Evolutionary conservation across 768 basidiomycete genomes (phyloP).

Genomic region (Phylloporus sp.): DNA sequence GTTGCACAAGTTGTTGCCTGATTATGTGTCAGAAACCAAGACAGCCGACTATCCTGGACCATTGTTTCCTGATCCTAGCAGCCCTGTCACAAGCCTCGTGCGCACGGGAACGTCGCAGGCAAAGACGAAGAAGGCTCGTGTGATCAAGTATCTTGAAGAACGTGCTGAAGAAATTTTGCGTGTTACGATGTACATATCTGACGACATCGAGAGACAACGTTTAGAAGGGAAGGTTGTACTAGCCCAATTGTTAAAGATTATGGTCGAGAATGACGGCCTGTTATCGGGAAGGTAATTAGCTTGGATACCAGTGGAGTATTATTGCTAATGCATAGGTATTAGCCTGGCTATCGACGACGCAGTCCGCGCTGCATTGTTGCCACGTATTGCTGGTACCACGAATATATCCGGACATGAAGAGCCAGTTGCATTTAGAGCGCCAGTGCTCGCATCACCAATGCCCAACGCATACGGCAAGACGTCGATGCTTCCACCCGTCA

Average conservation of each 20-base stretch:
- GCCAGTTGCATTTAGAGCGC: slow-evolving; percentile 15
- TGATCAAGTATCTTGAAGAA: slow-evolving; percentile 71
- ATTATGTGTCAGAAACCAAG: slow-evolving; percentile 53
- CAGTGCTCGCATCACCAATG: slow-evolving; percentile 30
- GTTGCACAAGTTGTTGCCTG: slow-evolving; percentile 65
- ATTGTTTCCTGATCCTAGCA: slow-evolving; percentile 70
- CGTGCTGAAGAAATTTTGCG: slow-evolving; percentile 72
- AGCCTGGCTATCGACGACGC: slow-evolving; percentile 66
- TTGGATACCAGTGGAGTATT: background rate
- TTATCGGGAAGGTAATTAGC: slow-evolving; percentile 69
- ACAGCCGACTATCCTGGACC: slow-evolving; percentile 78
- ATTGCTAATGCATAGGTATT: slow-evolving; percentile 22
- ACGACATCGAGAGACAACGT: slow-evolving; percentile 47
- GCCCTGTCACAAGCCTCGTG: slow-evolving; percentile 60
- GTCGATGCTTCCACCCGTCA: slow-evolving; percentile 23
- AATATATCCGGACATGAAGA: slow-evolving; percentile 21
- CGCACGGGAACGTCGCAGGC: slow-evolving; percentile 54
- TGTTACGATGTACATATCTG: slow-evolving; percentile 66
- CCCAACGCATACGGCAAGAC: slow-evolving; percentile 15
- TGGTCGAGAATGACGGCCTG: slow-evolving; percentile 88
- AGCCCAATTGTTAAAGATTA: slow-evolving; percentile 64
- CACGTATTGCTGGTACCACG: slow-evolving; percentile 38
- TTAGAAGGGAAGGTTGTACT: slow-evolving; percentile 76
- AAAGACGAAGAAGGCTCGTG: slow-evolving; percentile 81
- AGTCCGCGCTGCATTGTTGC: slow-evolving; percentile 68